Base-by-base conservation (phyloP, 768 basidiomycete genomes). In the Kwoniella sp. region DNA sequence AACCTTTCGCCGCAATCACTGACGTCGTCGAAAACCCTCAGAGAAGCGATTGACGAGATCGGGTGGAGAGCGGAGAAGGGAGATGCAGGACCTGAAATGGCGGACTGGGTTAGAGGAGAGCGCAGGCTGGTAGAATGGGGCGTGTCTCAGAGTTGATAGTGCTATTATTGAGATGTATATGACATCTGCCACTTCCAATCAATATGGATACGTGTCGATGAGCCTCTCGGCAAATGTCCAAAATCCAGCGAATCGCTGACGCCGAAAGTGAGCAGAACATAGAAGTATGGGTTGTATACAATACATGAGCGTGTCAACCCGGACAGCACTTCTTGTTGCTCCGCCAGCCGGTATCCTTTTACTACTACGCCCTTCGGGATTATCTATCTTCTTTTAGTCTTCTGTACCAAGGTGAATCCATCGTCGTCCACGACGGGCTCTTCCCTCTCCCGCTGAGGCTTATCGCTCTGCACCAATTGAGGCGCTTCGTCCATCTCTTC, bases 371-470 rank as follows among this genome's bases (percentile, higher is more conserved):
- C 2, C 4, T 22, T 20, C 38, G 23, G 2, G 15, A 23, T 4
- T 23, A 37, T 23, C 23, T 65, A 70, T 61, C 68, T 37, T 53
- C 71, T 67, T 29, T 73, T 73, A 8, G 80, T 79, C 72, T 82
- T 82, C 69, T 82, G 79, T 1, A 98, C 91, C 56, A 89, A 76
- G 2, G 89, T 92, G 77, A 98, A 98, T 0, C 94, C 94, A 65
- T 98, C 93, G 66, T 93, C 90, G 73, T 97, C 94, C 0, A 94
- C 84, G 56, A 91, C 86, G 0, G 90, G 89, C 73, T 89, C 88
- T 12, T 84, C 81, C 57, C 81, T 83, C n/a, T 72, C 81, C 64
- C 78, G 69, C 23, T 30, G 72, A 58, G 53, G 73, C 55, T 63
- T 66, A 7, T 45, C 41, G n/a, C 30, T 52, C 2, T 85, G 83